Evolutionary conservation across 2,329 filamentous ascomycete genomes (phyloP).

Genomic region (Xylariomycetidae sp.): DNA sequence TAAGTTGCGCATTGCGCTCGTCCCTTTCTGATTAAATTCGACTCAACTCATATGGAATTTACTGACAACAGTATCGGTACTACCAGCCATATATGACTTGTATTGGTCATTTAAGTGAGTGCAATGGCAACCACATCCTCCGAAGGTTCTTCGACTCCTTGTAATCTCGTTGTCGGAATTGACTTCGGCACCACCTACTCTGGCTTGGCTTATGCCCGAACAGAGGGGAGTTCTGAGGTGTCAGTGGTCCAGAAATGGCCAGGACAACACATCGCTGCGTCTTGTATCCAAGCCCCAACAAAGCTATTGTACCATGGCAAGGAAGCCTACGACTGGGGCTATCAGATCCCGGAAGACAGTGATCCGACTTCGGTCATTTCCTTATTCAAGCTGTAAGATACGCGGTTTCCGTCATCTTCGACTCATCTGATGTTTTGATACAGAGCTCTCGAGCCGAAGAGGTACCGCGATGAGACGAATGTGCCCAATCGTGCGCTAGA

Average conservation of each 20-base stretch:
- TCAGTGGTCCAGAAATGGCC: constrained; percentile 41
- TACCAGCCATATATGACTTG: too few species aligned
- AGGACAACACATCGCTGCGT: constrained; percentile 25
- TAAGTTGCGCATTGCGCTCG: too few species aligned
- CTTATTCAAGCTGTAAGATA: constrained; percentile 8
- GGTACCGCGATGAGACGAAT: constrained; percentile 2
- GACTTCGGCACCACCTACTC: constrained; percentile 54
- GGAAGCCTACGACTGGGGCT: constrained; percentile 41
- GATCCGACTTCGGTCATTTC: constrained; percentile 1
- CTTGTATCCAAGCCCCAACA: constrained; percentile 43
- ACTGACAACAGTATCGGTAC: too few species aligned
- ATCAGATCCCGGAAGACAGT: constrained; percentile 37
- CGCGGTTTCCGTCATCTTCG: background rate
- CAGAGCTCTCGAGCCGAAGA: constrained; percentile 8
- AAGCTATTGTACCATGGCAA: constrained; percentile 36
- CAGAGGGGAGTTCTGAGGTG: constrained; percentile 33
- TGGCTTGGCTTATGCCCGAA: constrained; percentile 46
- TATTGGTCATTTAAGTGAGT: too few species aligned
- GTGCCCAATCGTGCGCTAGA: constrained; percentile 6
- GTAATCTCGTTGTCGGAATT: constrained; percentile 44
- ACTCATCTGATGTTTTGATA: background rate
- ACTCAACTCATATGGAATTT: too few species aligned
- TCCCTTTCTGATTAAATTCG: too few species aligned
- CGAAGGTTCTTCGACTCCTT: background rate
- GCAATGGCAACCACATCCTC: background rate